Percentiles rank a stretch among this genome's conserved stretches.
Conservation (phyloP, 805 yeast genomes). For the Myxozyma sirexii region DNA sequence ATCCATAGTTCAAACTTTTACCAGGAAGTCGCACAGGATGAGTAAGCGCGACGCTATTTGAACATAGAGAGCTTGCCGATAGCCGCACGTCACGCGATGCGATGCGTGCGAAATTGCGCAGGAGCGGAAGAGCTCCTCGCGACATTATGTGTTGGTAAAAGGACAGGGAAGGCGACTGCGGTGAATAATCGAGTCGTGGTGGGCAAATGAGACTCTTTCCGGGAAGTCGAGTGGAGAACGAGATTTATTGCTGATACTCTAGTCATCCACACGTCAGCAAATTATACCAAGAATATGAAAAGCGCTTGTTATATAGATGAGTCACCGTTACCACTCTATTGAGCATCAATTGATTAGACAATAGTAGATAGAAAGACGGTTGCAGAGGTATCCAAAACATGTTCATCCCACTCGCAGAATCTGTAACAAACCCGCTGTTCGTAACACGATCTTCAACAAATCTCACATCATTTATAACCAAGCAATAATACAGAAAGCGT, state of each 20-base stretch:
- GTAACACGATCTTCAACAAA: background rate
- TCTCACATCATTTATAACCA: background rate
- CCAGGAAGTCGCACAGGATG: background rate
- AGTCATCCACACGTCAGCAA: too few species aligned
- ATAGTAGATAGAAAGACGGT: too few species aligned
- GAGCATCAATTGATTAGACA: too few species aligned
- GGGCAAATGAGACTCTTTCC: background rate
- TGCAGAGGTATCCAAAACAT: too few species aligned
- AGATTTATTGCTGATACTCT: too few species aligned
- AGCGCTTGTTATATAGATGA: too few species aligned
- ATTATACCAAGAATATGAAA: too few species aligned
- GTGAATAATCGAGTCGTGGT: background rate
- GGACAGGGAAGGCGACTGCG: background rate
- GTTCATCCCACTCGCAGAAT: too few species aligned
- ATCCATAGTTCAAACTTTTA: background rate
- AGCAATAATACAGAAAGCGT: background rate
- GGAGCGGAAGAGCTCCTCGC: conserved; percentile 21
- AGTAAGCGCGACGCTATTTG: background rate
- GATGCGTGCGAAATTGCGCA: conserved; percentile 13
- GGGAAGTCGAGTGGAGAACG: background rate
- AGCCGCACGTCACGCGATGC: conserved; percentile 5
- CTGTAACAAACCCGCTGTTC: background rate
- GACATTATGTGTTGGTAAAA: background rate
- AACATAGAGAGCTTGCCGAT: background rate
- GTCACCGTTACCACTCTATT: too few species aligned